Evolutionary conservation across 306 rosid genomes (phyloP), one percentile per base, ranked within the genome.

Genomic region (Alnus rubra): DNA sequence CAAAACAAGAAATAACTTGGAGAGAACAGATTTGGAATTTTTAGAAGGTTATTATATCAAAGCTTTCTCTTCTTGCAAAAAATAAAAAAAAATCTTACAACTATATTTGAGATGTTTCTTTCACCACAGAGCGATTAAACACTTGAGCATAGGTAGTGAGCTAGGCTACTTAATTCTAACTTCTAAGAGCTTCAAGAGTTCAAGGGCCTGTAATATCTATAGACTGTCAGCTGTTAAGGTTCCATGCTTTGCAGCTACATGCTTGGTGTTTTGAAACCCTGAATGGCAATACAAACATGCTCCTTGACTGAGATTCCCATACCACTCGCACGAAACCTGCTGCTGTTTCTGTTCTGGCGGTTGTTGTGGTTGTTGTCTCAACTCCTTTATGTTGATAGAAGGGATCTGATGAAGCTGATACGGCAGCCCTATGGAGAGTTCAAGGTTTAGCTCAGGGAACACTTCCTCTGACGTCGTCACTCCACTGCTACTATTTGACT

Each of bases 351-450:
- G 73, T 7, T 7, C 37, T 4, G 44, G 73, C 31, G 39, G 51
- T 28, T 42, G n/a, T n/a, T n/a, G n/a, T n/a, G n/a, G n/a, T n/a
- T n/a, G 67, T 15, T 56, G 77, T 13, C 28, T 23, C 28, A 23
- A 23, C 28, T 23, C 28, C 28, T 23, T 23, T 23, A 53, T 9
- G 53, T 49, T 56, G 7, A n/a, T 15, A 37, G 67, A 30, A 70
- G 79, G 42, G 75, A 19, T 35, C 42, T 75, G 67, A 2, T 75
- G 67, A 2, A 68, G 72, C 31, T 48, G 56, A 49, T 80, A 74
- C 9, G 91, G 92, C 59, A 85, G 89, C 28, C 88, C 94, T 53
- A 90, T 87, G 7, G 92, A 84, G 76, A 88, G 89, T 39, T 90
- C 94, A 80, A 92, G 83, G 88, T 92, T 90, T 59, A 90, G 76